phyloP scores from a whole-genome alignment of 192 early-diverging fungal genomes.

The Mortierella hygrophila region DNA sequence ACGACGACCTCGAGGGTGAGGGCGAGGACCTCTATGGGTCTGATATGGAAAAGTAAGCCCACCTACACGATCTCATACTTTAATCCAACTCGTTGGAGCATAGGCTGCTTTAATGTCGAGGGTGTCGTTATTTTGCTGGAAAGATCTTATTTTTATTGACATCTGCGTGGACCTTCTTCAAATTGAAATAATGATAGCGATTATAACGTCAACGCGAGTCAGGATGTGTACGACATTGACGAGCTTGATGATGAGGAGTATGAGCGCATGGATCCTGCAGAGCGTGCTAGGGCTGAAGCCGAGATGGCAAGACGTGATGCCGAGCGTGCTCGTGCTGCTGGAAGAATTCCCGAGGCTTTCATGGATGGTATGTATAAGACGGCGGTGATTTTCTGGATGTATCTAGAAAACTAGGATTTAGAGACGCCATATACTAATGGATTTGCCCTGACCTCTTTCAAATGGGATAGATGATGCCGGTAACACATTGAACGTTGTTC shows the following conservation, averaged over 20 bases:
- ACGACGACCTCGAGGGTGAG: slow-evolving; percentile 69
- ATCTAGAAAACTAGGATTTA: neutral
- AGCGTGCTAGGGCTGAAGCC: slow-evolving; percentile 81
- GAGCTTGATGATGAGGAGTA: slow-evolving; percentile 89
- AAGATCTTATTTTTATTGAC: too few relatives aligned
- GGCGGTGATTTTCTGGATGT: neutral
- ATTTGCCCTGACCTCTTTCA: neutral
- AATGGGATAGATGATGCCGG: slow-evolving; percentile 22
- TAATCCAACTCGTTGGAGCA: too few relatives aligned
- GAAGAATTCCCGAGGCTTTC: slow-evolving; percentile 90
- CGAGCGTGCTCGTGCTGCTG: slow-evolving; percentile 73
- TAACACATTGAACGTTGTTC: slow-evolving; percentile 28
- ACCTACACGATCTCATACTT: neutral
- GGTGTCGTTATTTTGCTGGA: too few relatives aligned
- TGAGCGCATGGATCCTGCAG: slow-evolving; percentile 76
- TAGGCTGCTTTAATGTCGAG: too few relatives aligned
- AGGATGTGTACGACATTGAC: slow-evolving; percentile 86
- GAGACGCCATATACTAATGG: neutral
- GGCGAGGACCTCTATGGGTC: slow-evolving; percentile 95
- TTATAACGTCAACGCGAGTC: slow-evolving; percentile 76
- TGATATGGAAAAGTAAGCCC: slow-evolving; percentile 80
- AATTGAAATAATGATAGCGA: slow-evolving; percentile 67
- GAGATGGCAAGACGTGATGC: slow-evolving; percentile 85
- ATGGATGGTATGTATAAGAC: slow-evolving; percentile 72
- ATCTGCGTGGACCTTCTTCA: neutral